These are phyloP conservation scores for Anacardium occidentale DNA, from an alignment of 345 rosid species.

Conservation along the genomic window DNA sequence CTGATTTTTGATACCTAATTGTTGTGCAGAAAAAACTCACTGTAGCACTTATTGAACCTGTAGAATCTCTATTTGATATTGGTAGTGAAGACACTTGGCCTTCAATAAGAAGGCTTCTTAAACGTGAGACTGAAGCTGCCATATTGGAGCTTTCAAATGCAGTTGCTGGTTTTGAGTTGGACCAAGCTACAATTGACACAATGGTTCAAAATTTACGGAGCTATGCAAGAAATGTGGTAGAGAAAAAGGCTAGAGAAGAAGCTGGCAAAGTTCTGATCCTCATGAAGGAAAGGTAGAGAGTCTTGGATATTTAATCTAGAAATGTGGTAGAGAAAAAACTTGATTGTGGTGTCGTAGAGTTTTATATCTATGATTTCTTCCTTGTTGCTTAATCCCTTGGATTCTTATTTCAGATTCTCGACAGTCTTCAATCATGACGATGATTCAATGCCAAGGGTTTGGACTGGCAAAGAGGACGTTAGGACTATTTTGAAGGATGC, in stretches of 20 bases:
- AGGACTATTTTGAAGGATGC: no score
- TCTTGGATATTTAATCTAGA: no score
- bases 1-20: conserved; percentile 15
- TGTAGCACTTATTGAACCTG: conserved; percentile 47
- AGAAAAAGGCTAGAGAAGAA: conserved; percentile 71
- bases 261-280: conserved; percentile 65
- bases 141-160: conserved; percentile 42
- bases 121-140: conserved; percentile 55
- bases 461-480: no score
- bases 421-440: no score
- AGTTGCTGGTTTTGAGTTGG: conserved; percentile 62
- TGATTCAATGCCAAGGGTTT: no score
- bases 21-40: conserved; percentile 53
- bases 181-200: conserved; percentile 33
- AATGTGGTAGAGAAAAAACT: no score
- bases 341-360: background rate
- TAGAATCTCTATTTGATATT: conserved; percentile 59
- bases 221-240: conserved; percentile 53
- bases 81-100: conserved; percentile 64
- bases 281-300: conserved; percentile 71
- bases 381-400: no score
- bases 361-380: background rate
- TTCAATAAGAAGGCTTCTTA: conserved; percentile 60
- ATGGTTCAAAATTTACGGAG: conserved; percentile 52
- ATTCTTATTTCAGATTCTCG: no score